phyloP scores from a whole-genome alignment of 306 rosid genomes.

The Lathyrus aphaca region DNA sequence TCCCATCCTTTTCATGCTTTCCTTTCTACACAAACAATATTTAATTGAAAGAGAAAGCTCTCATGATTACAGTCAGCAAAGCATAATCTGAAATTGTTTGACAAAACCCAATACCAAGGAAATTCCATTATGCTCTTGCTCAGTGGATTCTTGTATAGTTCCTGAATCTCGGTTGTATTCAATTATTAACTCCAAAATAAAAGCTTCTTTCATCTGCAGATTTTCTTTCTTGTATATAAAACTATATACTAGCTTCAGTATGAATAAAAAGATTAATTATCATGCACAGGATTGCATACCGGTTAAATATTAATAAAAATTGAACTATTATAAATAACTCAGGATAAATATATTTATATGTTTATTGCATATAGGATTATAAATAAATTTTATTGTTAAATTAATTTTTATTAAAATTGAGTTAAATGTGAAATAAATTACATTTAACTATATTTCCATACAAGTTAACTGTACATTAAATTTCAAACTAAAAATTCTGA shows the following conservation, averaged over 20 bases:
- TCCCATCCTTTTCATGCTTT: constrained; percentile 68
- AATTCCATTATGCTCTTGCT: constrained; percentile 18
- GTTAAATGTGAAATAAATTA: background rate
- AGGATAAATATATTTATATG: too few relatives aligned
- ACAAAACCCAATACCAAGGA: constrained; percentile 16
- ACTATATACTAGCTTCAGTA: too few relatives aligned
- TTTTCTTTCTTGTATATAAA: background rate
- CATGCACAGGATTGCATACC: too few relatives aligned
- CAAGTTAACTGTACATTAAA: background rate
- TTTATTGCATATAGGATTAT: too few relatives aligned
- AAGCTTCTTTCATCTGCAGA: background rate
- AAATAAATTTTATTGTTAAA: too few relatives aligned
- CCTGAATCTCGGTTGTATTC: constrained; percentile 36
- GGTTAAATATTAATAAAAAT: too few relatives aligned
- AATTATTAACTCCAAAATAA: constrained; percentile 7
- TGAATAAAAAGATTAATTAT: background rate
- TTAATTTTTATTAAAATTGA: background rate
- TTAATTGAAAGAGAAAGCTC: constrained; percentile 44
- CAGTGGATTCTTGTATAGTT: background rate
- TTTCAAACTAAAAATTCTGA: background rate
- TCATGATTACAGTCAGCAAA: constrained; percentile 56
- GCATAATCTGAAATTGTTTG: constrained; percentile 36
- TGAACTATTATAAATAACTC: too few relatives aligned
- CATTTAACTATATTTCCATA: too few relatives aligned
- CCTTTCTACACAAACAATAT: constrained; percentile 50